Percentiles rank a stretch among this genome's conserved stretches.
Conservation (phyloP, 176 grass and related monocot genomes). For the Aegilops tauschii region DNA sequence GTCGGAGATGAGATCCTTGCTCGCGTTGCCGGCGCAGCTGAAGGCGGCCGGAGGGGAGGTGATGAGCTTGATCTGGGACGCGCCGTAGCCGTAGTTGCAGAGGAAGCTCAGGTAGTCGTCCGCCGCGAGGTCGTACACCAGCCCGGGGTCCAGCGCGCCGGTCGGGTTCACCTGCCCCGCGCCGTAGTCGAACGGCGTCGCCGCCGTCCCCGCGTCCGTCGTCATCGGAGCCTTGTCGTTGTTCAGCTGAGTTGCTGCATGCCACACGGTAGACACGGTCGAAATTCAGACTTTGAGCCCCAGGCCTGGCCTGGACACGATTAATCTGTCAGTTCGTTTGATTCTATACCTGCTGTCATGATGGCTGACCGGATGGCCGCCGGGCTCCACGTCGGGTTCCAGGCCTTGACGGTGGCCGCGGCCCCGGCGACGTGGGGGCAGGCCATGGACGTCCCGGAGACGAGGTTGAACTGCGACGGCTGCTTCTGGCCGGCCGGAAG, state of each 20-base stretch:
- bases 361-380: slow-evolving; percentile 78
- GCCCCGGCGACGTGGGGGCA: slow-evolving; percentile 78
- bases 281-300: not conserved
- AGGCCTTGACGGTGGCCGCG: slow-evolving; percentile 61
- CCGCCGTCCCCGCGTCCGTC: slow-evolving; percentile 39
- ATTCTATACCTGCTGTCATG: slow-evolving; percentile 57
- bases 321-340: not conserved
- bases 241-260: slow-evolving; percentile 55
- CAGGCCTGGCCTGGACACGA: not conserved
- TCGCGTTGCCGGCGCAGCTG: slow-evolving; percentile 58
- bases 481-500: slow-evolving; percentile 63
- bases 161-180: slow-evolving; percentile 73
- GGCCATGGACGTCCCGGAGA: slow-evolving; percentile 91
- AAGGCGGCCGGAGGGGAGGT: slow-evolving; percentile 37
- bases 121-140: slow-evolving; percentile 61
- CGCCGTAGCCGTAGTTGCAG: slow-evolving; percentile 80
- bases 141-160: slow-evolving; percentile 61
- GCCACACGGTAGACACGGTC: not conserved
- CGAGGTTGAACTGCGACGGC: slow-evolving; percentile 68
- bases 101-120: slow-evolving; percentile 71
- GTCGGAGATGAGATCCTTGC: slow-evolving; percentile 71
- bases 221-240: slow-evolving; percentile 49
- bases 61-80: slow-evolving; percentile 56
- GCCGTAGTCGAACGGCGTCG: slow-evolving; percentile 68
- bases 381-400: slow-evolving; percentile 89